phyloP scores from a whole-genome alignment of 495 filamentous ascomycete genomes.

The Pyrenula massariospora region DNA sequence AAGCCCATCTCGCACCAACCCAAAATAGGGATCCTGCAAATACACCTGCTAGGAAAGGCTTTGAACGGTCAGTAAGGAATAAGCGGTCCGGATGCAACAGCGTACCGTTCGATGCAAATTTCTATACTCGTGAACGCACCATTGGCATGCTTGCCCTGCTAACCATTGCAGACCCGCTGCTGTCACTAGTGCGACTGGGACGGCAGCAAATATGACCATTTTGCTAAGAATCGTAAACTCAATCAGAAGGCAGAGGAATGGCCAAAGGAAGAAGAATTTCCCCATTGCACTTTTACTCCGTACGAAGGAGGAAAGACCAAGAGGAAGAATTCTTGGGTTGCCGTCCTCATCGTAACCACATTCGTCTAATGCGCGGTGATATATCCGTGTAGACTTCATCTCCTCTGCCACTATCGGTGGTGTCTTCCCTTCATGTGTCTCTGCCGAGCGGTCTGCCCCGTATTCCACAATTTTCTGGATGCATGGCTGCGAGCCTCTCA shows the following conservation, averaged over 20 bases:
- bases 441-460: conserved; percentile 80
- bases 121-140: conserved; percentile 75
- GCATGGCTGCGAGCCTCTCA: conserved; percentile 76
- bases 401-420: conserved; percentile 74
- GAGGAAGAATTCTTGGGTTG: conserved; percentile 45
- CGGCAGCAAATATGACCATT: conserved; percentile 59
- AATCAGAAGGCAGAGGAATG: conserved; percentile 60
- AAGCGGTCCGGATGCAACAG: conserved; percentile 2
- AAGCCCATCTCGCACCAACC: conserved; percentile 64
- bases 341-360: conserved; percentile 75
- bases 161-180: conserved; percentile 68
- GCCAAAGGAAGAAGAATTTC: conserved; percentile 87
- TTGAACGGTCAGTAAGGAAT: conserved; percentile 5
- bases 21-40: conserved; percentile 83
- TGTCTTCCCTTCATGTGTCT: conserved; percentile 78
- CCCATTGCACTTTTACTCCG: conserved; percentile 69
- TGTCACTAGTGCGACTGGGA: conserved; percentile 56
- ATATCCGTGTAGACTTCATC: conserved; percentile 74
- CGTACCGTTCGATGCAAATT: conserved; percentile 76
- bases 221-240: conserved; percentile 60
- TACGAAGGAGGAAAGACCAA: conserved; percentile 39
- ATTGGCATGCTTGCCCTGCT: conserved; percentile 63
- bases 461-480: conserved; percentile 90
- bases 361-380: conserved; percentile 74
- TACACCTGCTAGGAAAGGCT: conserved; percentile 88